Evolutionary conservation across 805 yeast genomes (phyloP), one percentile per base, ranked within the genome.

Genomic region (Candida cerambycidarum): DNA sequence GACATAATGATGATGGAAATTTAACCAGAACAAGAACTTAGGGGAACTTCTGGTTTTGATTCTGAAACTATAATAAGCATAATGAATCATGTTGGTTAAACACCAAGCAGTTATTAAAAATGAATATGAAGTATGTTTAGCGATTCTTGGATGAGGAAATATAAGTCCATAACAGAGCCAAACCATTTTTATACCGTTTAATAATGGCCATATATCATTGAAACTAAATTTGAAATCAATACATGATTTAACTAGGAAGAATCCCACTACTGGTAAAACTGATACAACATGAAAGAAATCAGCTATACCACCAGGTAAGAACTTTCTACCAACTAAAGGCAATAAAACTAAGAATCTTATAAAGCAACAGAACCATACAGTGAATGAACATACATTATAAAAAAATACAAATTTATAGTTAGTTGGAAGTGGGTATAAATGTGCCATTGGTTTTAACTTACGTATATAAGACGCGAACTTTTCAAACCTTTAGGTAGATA

Each of bases 221-320:
- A 30, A 10, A 9, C 44, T 13, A 32, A 52, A 43, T n/a, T 18
- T 39, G 9, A 37, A 33, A 13, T 40, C 48, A 27, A 56, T 53
- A 4, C 54, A 21, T 5, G 44, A 25, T 21, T 55, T 56, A 9
- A 51, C 40, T 13, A 56, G 12, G 21, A 59, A 38, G 24, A 58
- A 50, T 4, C 57, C 62, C 2, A 59, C 36, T 13, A 67, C 50
- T 9, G 75, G 74, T 7, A 62, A 44, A 14, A 65, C 44, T 1
- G 74, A 49, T 21, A 70, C 69, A 9, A 62, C 62, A 36, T 69
- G 75, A 51, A 80, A 76, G 61, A 81, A 83, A 50, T 78, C 85
- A 34, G 86, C 85, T 10, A 84, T 79, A 0, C 88, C 89, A 5
- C 83, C 88, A 1, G 89, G 85, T 15, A 83, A 58, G 50, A 81